Conservation (phyloP, 2,329 filamentous ascomycete genomes). For the Claviceps lovelessii region DNA sequence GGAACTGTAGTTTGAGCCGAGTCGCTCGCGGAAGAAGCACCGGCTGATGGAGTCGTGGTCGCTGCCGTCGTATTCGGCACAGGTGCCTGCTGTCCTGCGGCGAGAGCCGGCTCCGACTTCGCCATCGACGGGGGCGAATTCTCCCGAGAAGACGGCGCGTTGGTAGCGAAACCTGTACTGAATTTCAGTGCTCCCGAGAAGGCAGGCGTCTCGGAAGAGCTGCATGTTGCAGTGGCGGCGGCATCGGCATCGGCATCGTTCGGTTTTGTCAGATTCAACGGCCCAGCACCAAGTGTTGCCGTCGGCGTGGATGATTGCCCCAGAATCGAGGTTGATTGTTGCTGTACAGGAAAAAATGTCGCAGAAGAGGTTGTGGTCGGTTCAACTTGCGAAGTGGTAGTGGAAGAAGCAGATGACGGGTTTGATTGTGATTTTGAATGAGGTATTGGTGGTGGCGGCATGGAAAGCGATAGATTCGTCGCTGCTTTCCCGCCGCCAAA, state of each 20-base stretch:
- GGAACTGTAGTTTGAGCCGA: background rate
- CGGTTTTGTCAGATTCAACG: background rate
- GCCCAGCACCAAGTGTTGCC: background rate
- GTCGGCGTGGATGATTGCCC: background rate
- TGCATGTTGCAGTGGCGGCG: background rate
- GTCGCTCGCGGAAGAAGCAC: background rate
- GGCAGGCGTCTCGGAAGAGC: background rate
- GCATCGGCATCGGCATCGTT: background rate
- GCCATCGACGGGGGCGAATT: background rate
- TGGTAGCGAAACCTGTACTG: background rate
- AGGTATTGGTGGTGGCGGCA: constrained; percentile 8
- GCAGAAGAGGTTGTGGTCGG: background rate
- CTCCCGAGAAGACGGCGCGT: background rate
- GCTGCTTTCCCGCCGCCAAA: background rate
- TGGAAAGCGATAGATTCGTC: background rate
- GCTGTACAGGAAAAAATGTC: background rate
- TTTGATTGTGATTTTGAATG: background rate
- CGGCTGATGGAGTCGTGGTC: background rate
- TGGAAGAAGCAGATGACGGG: background rate
- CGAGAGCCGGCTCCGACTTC: background rate
- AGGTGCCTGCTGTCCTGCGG: background rate
- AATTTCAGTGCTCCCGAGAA: background rate
- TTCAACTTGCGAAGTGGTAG: background rate
- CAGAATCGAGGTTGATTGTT: background rate
- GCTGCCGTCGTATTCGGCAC: background rate